phyloP scores from a whole-genome alignment of 148 eudicot genomes.

The Dianthus caryophyllus region DNA sequence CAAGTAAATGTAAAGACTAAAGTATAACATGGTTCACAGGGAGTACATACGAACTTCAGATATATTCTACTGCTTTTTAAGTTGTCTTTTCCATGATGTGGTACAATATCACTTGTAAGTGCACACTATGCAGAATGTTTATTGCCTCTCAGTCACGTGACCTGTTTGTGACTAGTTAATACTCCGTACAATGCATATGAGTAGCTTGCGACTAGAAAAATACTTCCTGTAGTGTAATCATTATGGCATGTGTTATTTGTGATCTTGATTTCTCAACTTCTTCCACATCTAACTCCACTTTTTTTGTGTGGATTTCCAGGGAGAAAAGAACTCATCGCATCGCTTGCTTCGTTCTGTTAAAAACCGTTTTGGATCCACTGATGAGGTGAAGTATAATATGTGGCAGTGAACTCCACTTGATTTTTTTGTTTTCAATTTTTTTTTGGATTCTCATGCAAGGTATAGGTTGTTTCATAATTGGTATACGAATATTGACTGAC shows the following conservation, averaged over 20 bases:
- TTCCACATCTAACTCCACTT: background rate
- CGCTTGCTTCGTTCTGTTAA: conserved; percentile 92
- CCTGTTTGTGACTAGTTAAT: background rate
- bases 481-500: background rate
- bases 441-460: background rate
- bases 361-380: conserved; percentile 96
- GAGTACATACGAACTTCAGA: background rate
- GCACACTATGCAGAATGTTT: background rate
- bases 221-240: no score
- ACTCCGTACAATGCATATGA: background rate
- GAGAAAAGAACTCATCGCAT: conserved; percentile 80
- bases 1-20: no score
- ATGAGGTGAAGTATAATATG: conserved; percentile 53
- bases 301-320: conserved; percentile 43
- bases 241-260: background rate
- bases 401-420: background rate
- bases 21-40: no score
- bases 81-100: background rate
- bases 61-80: background rate
- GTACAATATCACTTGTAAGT: background rate
- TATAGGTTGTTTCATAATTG: background rate
- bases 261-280: background rate
- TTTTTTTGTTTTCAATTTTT: background rate
- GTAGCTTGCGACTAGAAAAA: background rate
- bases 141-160: background rate